These are phyloP conservation scores for Candida odintsovae DNA, from an alignment of 805 yeast species.

Conservation along the genomic window DNA sequence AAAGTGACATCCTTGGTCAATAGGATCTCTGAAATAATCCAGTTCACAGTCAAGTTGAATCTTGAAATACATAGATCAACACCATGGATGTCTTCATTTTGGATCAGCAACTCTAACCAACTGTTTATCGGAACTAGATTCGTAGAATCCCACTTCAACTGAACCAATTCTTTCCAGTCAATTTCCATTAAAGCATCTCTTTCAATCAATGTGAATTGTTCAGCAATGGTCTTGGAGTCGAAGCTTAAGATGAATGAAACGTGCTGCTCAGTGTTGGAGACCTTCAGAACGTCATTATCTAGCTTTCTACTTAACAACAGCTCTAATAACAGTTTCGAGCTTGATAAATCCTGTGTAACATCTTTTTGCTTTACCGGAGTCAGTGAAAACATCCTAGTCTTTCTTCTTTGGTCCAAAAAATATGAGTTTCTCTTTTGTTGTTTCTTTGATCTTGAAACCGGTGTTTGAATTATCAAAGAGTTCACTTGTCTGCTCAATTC, in stretches of 20 bases:
- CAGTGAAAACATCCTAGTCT: constrained; percentile 29
- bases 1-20: constrained; percentile 57
- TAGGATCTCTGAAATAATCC: constrained; percentile 86
- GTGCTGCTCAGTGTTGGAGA: constrained; percentile 44
- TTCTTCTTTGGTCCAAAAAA: constrained; percentile 33
- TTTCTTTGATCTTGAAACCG: constrained; percentile 5
- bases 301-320: constrained; percentile 26
- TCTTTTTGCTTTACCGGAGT: constrained; percentile 27
- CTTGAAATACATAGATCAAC: constrained; percentile 77
- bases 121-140: constrained; percentile 64
- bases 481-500: constrained; percentile 14
- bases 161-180: constrained; percentile 88
- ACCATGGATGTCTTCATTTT: constrained; percentile 56
- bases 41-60: constrained; percentile 82
- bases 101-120: constrained; percentile 74
- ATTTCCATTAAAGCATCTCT: constrained; percentile 76
- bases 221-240: constrained; percentile 60
- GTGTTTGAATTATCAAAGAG: constrained; percentile 13
- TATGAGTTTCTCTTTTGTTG: constrained; percentile 24
- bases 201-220: constrained; percentile 84
- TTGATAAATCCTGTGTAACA: constrained; percentile 16
- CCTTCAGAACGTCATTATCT: constrained; percentile 16
- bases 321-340: constrained; percentile 33
- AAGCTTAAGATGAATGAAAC: constrained; percentile 77
- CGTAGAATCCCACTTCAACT: constrained; percentile 60